Evolutionary conservation across 2,329 filamentous ascomycete genomes (phyloP).

Genomic region (Paraconiothyrium sp.): DNA sequence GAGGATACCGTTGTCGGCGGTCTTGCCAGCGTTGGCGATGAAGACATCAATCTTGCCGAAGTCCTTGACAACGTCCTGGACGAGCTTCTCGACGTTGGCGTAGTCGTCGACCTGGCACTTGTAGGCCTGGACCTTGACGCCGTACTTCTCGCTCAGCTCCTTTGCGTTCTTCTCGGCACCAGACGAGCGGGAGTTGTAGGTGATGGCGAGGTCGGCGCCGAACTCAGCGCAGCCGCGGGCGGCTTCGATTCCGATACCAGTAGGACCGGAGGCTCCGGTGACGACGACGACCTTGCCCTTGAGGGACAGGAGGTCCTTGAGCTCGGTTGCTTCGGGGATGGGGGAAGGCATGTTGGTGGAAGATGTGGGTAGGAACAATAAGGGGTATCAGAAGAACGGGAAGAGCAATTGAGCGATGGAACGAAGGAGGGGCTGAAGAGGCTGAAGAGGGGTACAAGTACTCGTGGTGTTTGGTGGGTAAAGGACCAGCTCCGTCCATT

Average conservation of each 20-base stretch:
- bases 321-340: conserved; percentile 65
- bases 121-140: conserved; percentile 74
- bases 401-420: conserved; percentile 20
- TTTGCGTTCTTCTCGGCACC: conserved; percentile 73
- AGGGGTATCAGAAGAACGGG: conserved; percentile 21
- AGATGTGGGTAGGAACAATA: conserved; percentile 23
- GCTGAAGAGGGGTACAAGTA: conserved; percentile 48
- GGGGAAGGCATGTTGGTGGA: conserved; percentile 62
- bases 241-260: conserved; percentile 74
- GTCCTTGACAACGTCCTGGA: conserved; percentile 70
- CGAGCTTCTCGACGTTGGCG: conserved; percentile 65
- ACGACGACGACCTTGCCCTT: conserved; percentile 65
- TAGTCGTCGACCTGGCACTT: conserved; percentile 69
- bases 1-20: conserved; percentile 73
- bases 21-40: conserved; percentile 76
- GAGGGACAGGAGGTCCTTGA: conserved; percentile 65
- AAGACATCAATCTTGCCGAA: conserved; percentile 76
- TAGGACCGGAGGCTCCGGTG: conserved; percentile 67
- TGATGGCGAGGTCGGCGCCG: conserved; percentile 72
- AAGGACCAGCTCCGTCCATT: conserved; percentile 30
- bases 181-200: conserved; percentile 69
- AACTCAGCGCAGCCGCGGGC: conserved; percentile 72
- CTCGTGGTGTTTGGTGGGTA: conserved; percentile 27
- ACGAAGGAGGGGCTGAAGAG: conserved; percentile 30
- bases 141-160: conserved; percentile 67